Base-by-base conservation (phyloP, 2,329 filamentous ascomycete species). In the Fusarium sp. region DNA sequence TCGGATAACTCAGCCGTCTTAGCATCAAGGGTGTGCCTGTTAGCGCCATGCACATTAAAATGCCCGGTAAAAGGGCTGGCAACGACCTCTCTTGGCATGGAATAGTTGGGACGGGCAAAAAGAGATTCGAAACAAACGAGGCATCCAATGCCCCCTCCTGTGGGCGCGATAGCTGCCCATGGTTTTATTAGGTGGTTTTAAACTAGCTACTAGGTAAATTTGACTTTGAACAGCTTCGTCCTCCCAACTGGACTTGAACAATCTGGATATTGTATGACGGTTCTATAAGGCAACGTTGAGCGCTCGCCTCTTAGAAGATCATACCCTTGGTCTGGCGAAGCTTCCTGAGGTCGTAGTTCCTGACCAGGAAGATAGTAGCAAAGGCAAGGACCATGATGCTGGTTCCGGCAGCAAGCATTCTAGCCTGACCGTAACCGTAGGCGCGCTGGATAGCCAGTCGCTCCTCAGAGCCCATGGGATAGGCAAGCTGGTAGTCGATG, bases 401-500 rank as follows among this genome's bases (percentile, higher is more conserved):
- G 0, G 75, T 77, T 5, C 78, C 79, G 0, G 77, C 77, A n/a
- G 76, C 75, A 29, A 86, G 74, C 82, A 86, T 84, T n/a, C 79
- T 75, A 34, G 79, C 79, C 77, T 86, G 84, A 0, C 83, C 82
- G 62, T 84, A 83, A 1, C 79, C 83, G 65, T 90, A 91, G 0
- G 88, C 84, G 7, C 80, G 74, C 72, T 89, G 87, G 70, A 90
- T 90, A 0, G 83, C 88, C 13, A 80, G 59, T 2, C 87, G 76
- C 10, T 79, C 79, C 0, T 79, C 76, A 8, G 73, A 81, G 2
- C 85, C 85, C 6, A 81, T 70, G 0, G 80, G 77, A 68, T 87
- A 88, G 55, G 75, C 77, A 1, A 87, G 75, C 67, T 90, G 88
- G 7, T 80, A 81, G 1, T 77, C 77, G 36, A 90, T 69, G 68